These are phyloP conservation scores for Telopea speciosissima DNA, from an alignment of 177 flowering plant species.

Conservation along the genomic window DNA sequence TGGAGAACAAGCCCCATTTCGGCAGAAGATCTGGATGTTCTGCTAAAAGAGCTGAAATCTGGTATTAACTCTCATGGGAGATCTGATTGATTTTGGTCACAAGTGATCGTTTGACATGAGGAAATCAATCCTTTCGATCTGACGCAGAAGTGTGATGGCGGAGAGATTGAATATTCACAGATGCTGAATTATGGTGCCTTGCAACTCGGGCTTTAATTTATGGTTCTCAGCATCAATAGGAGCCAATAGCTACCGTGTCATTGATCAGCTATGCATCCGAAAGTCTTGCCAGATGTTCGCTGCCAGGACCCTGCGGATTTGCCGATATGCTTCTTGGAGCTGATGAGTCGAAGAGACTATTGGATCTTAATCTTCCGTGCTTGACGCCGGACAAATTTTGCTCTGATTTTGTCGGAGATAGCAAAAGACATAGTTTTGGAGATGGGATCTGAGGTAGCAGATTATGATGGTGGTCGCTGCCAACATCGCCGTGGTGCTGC, in stretches of 20 bases:
- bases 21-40: background rate
- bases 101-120: too few relatives aligned
- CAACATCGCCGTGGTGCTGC: background rate
- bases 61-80: background rate
- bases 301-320: conserved; percentile 2
- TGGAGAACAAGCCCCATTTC: background rate
- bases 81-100: background rate
- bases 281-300: conserved; percentile 8
- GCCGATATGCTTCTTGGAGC: conserved; percentile 4
- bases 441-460: conserved; percentile 18
- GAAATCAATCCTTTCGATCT: background rate
- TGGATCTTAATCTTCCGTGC: background rate
- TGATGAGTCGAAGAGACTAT: conserved; percentile 8
- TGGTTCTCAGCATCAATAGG: background rate
- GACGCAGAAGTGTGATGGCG: background rate
- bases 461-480: conserved; percentile 26
- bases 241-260: background rate
- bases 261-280: background rate
- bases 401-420: conserved; percentile 8
- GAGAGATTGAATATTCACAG: background rate
- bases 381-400: conserved; percentile 3
- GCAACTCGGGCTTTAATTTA: background rate
- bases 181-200: background rate
- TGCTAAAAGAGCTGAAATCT: background rate
- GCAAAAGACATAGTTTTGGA: conserved; percentile 12